Evolutionary conservation across 768 basidiomycete species (phyloP).

Genomic region (Auricularia cornea): DNA sequence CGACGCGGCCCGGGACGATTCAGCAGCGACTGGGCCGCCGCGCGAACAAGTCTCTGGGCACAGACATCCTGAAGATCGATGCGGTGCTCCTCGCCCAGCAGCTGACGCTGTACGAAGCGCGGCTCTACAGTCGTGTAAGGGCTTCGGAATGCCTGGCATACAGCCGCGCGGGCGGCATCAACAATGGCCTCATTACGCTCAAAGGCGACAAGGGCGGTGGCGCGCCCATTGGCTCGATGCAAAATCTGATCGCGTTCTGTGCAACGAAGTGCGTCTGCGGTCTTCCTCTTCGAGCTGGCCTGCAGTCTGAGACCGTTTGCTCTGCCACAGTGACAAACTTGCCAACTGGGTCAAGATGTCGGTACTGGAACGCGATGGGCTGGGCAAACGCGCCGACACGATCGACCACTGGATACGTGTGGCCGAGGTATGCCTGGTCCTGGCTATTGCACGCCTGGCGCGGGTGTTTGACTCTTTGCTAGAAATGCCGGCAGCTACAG

Average conservation of each 20-base stretch:
- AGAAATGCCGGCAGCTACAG: constrained; percentile 59
- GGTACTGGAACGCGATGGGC: constrained; percentile 42
- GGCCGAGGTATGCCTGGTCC: constrained; percentile 52
- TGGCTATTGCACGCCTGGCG: constrained; percentile 1
- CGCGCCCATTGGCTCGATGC: constrained; percentile 30
- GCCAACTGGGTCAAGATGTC: constrained; percentile 60
- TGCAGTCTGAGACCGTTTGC: constrained; percentile 28
- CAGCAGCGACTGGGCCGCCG: constrained; percentile 12
- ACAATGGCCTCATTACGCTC: constrained; percentile 38
- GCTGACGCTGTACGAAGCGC: constrained; percentile 65
- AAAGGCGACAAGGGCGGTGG: constrained; percentile 27
- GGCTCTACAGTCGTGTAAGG: constrained; percentile 59
- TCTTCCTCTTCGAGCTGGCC: constrained; percentile 30
- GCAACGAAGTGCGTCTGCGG: constrained; percentile 35
- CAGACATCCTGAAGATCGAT: constrained; percentile 58
- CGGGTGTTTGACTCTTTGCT: not conserved
- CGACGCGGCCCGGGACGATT: constrained; percentile 16
- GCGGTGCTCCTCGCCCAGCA: constrained; percentile 70
- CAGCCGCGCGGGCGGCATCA: not conserved
- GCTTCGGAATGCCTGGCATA: constrained; percentile 60
- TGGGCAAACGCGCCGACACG: constrained; percentile 47
- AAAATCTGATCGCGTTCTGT: constrained; percentile 33
- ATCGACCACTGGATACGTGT: constrained; percentile 72
- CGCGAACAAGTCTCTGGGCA: constrained; percentile 43
- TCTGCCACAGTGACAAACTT: constrained; percentile 51